Base-by-base conservation (phyloP, 352 stramenopile genomes). In the Phytophthora podocarpi region DNA sequence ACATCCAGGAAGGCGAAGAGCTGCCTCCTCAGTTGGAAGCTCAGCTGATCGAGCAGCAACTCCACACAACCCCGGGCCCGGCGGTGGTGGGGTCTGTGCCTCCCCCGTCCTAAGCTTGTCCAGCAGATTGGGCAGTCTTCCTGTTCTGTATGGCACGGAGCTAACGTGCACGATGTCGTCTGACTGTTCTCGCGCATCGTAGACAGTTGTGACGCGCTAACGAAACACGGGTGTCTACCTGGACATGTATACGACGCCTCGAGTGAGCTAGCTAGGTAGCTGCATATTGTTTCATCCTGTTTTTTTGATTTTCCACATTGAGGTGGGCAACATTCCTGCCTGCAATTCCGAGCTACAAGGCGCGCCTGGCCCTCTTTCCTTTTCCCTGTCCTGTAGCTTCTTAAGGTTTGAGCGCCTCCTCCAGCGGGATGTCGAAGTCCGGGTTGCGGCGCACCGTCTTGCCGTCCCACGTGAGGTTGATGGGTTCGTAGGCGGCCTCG, bases 391-490 rank as follows among this genome's bases (percentile, higher is more conserved):
- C 11, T 66, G 30, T 41, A 21, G 35, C 52, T 10, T 53, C 68
- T 67, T 72, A 76, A 45, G 71, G 49, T 74, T 87, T 90, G 30
- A 86, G 49, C 12, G 83, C 86, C 54, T 91, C 64, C 46, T 93
- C 80, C 34, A 92, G 50, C 12, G 82, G 82, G 35, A 93, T 77
- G 60, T 93, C 81, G 48, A 95, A 95, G 64, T 83, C 78, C 56
- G 87, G 87, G 74, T 95, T 95, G 57, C 87, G 83, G 34, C 87
- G 87, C 20, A 87, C 21, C 32, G 75, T 89, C 61, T 80, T 80
- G 67, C 87, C 87, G 65, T 95, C 87, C 87, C 87, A 95, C 46
- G 80, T 87, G 46, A 95, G 66, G 70, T 95, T 95, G 39, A 95
- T 78, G 42, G 84, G 78, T 23, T 90, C 78, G 71, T 92, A 95